These are phyloP conservation scores for Puccinia coronata DNA, from an alignment of 1,284 basidiomycete species.

Conservation along the genomic window DNA sequence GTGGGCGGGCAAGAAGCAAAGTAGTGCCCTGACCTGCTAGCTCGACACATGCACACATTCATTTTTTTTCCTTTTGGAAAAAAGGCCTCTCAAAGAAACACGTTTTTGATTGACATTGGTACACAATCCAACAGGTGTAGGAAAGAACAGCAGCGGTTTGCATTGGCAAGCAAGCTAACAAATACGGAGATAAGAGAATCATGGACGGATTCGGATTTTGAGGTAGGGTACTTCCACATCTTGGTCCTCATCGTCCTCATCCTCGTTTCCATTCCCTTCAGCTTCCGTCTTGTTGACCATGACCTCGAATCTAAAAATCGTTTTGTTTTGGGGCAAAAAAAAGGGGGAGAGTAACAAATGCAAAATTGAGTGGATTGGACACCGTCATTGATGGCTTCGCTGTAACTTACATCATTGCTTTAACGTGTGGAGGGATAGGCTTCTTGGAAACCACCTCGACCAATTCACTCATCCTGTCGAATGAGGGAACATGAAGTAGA, in stretches of 20 bases:
- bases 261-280: not conserved
- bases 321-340: not conserved
- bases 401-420: conserved; percentile 51
- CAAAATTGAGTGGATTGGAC: not conserved
- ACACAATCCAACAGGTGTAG: not conserved
- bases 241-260: conserved; percentile 34
- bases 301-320: conserved; percentile 31
- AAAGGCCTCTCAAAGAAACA: not conserved
- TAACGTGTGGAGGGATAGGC: conserved; percentile 67
- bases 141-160: not conserved
- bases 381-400: not conserved
- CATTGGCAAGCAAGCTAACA: no score
- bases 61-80: no score
- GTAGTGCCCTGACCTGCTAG: no score
- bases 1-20: no score
- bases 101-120: not conserved
- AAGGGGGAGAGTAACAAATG: no score
- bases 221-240: conserved; percentile 50
- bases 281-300: conserved; percentile 44
- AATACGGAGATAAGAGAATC: no score
- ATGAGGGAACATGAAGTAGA: not conserved
- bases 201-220: conserved; percentile 46
- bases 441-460: conserved; percentile 95
- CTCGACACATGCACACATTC: no score
- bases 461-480: conserved; percentile 73